Evolutionary conservation across 2,329 filamentous ascomycete species (phyloP).

Genomic region (Colletotrichum tofieldiae): DNA sequence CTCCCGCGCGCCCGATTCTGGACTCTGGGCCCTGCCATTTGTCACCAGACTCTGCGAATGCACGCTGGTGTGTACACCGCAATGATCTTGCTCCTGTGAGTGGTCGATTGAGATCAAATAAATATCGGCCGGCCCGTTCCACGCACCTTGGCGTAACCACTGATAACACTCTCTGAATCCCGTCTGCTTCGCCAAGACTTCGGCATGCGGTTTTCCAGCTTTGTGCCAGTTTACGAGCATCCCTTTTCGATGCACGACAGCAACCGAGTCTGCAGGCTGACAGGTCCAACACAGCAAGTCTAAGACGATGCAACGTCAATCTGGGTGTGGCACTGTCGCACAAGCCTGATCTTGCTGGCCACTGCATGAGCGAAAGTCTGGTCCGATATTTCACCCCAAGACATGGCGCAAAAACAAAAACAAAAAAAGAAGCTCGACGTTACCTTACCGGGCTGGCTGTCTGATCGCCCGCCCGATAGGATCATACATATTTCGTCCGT

Average conservation of each 20-base stretch:
- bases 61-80: not conserved
- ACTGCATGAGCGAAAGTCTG: not conserved
- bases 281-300: not conserved
- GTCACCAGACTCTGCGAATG: not conserved
- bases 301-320: conserved; percentile 14
- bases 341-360: not conserved
- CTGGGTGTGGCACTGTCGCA: not conserved
- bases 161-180: not conserved
- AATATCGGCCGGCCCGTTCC: conserved; percentile 18
- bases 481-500: conserved; percentile 5
- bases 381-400: conserved; percentile 18
- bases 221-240: not conserved
- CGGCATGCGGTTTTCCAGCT: not conserved
- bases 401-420: conserved; percentile 8
- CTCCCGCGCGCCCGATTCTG: conserved; percentile 4
- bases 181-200: not conserved
- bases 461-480: not conserved
- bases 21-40: not conserved
- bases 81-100: not conserved
- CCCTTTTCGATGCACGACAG: not conserved
- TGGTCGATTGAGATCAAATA: conserved; percentile 3
- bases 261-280: conserved; percentile 25
- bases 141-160: conserved; percentile 1
- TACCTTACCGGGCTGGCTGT: not conserved
- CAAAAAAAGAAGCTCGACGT: not conserved